Percentiles rank a stretch among this genome's conserved stretches.
Evolutionary conservation across 345 rosid genomes (phyloP).

Genomic region (Eucalyptus pauciflora): DNA sequence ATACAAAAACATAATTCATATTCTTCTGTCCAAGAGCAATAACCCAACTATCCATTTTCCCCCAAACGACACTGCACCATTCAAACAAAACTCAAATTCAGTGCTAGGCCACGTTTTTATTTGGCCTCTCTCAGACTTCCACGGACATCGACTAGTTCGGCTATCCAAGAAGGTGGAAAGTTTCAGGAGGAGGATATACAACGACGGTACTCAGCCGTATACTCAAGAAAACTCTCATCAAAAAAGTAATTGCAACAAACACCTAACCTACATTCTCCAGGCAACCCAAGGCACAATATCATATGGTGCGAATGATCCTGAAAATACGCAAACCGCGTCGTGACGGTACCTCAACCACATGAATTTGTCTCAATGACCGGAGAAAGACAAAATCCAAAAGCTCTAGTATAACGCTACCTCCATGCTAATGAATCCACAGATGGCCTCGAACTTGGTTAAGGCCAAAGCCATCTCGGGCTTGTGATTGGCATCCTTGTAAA

Average conservation of each 20-base stretch:
- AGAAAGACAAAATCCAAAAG: not conserved
- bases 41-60: not conserved
- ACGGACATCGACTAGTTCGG: not conserved
- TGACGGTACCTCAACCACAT: not conserved
- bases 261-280: not conserved
- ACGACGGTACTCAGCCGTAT: not conserved
- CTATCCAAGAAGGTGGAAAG: not conserved
- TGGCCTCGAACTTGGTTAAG: slow-evolving; percentile 81
- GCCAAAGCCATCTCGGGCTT: slow-evolving; percentile 99
- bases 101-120: not conserved
- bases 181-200: not conserved
- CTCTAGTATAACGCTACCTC: slow-evolving; percentile 25
- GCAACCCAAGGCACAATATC: not conserved
- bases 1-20: not conserved
- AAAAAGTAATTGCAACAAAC: not conserved
- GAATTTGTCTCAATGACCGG: not conserved
- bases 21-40: not conserved
- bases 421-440: slow-evolving; percentile 72
- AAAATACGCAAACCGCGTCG: not conserved
- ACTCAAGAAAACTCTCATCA: not conserved
- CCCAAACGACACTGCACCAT: not conserved
- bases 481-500: slow-evolving; percentile 84
- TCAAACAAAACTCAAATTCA: not conserved
- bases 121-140: not conserved
- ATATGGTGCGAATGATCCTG: not conserved